phyloP scores from a whole-genome alignment of 768 basidiomycete genomes.

The Pleurotus platypus region DNA sequence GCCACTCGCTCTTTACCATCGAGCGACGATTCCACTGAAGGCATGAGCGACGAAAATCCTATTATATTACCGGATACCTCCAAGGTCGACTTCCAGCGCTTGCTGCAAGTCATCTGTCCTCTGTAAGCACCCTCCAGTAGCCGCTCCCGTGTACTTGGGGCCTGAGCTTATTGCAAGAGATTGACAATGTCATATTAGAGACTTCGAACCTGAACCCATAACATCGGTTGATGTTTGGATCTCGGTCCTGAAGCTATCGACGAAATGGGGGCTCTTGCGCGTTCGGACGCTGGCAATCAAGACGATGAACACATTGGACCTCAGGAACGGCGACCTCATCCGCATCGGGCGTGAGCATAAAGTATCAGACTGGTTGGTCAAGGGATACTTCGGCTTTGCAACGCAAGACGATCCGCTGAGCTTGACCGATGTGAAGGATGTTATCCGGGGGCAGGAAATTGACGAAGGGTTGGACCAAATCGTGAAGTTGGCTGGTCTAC shows the following conservation, averaged over 20 bases:
- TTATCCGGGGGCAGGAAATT: not conserved
- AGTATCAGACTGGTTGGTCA: not conserved
- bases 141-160: not conserved
- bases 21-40: not conserved
- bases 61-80: not conserved
- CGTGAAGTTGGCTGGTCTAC: not conserved
- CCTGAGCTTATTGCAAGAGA: not conserved
- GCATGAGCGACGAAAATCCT: not conserved
- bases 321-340: not conserved
- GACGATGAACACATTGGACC: not conserved
- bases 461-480: not conserved
- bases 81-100: not conserved
- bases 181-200: no score
- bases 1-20: not conserved
- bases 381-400: not conserved
- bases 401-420: not conserved
- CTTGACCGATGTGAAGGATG: not conserved
- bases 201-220: not conserved
- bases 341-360: not conserved
- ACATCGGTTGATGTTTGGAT: not conserved
- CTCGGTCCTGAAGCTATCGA: not conserved
- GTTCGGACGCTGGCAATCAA: constrained; percentile 1
- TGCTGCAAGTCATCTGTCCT: not conserved
- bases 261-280: not conserved
- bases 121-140: not conserved